Base-by-base conservation (phyloP, 345 rosid species). In the Salix udensis region DNA sequence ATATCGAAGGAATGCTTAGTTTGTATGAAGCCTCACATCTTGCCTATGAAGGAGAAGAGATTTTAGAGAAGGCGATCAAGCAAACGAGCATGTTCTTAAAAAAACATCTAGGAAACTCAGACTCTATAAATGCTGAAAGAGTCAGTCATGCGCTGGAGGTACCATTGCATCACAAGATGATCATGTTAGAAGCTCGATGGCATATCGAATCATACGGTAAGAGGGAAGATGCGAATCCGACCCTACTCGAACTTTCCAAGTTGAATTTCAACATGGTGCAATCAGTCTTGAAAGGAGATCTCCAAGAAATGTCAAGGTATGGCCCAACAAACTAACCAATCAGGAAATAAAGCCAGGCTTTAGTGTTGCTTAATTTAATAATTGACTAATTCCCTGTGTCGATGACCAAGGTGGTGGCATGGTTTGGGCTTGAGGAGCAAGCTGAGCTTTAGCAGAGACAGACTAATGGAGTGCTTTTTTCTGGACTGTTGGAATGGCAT, bases 381-480 rank as follows among this genome's bases (percentile, higher is more conserved):
- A 44, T 44, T 44, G 14, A 44, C 48, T 10, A 24, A 24, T 24
- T 44, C 48, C 48, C 4, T 44, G 14, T 44, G 48, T 44, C 48
- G 15, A 44, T 44, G 48, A 44, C 12, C 15, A 44, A 44, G 88
- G 78, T 85, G 91, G 89, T 85, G 88, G 92, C 74, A 58, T 9
- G 65, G 42, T 28, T 65, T 81, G 46, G 77, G 76, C 42, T 72
- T 87, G 15, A 74, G 74, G 5, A 81, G 40, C 42, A 83, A 76
- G 65, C n/a, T 84, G 77, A 67, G 65, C 24, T 88, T 88, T 65
- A 81, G 88, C 8, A 77, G 90, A 78, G 88, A 87, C 67, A 81
- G 90, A 52, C 76, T 85, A 26, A 65, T 84, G 88, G 88, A 88
- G 67, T 84, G 90, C 82, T 88, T 80, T 81, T 74, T 86, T 30